These are phyloP conservation scores for Phialophora expanda DNA, from an alignment of 2,329 filamentous ascomycete species.

Conservation along the genomic window DNA sequence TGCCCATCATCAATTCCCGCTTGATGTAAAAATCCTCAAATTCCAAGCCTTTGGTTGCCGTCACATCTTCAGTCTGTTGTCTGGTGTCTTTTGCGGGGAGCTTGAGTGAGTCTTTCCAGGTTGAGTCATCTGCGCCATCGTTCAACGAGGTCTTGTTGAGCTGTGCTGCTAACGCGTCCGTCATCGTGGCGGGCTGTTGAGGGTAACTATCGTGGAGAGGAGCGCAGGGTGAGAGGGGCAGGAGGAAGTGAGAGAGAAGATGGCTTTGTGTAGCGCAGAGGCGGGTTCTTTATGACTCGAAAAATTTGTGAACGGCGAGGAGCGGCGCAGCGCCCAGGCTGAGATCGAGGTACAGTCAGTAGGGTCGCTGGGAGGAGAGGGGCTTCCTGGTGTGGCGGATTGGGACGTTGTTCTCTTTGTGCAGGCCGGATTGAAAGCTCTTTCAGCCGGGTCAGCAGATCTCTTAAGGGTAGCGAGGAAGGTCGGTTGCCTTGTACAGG, in stretches of 20 bases:
- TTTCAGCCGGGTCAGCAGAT: conserved; percentile 4
- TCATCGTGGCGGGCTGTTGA: conserved; percentile 23
- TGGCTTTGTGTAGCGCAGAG: conserved; percentile 3
- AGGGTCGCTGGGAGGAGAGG: not conserved
- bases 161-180: conserved; percentile 49
- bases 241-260: not conserved
- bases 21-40: conserved; percentile 98
- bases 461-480: not conserved
- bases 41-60: conserved; percentile 94
- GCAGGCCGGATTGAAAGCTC: not conserved
- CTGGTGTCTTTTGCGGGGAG: conserved; percentile 55
- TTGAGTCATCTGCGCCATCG: conserved; percentile 47
- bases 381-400: not conserved
- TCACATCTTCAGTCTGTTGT: conserved; percentile 76
- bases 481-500: no score
- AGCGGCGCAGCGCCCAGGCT: not conserved
- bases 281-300: not conserved
- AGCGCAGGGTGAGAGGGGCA: conserved; percentile 2
- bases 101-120: conserved; percentile 55
- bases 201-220: conserved; percentile 3
- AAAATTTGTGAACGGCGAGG: not conserved
- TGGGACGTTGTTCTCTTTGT: not conserved
- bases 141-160: conserved; percentile 52
- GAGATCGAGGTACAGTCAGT: not conserved
- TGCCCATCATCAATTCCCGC: conserved; percentile 95